phyloP scores from a whole-genome alignment of 805 yeast genomes.

The Yarrowia sp. region DNA sequence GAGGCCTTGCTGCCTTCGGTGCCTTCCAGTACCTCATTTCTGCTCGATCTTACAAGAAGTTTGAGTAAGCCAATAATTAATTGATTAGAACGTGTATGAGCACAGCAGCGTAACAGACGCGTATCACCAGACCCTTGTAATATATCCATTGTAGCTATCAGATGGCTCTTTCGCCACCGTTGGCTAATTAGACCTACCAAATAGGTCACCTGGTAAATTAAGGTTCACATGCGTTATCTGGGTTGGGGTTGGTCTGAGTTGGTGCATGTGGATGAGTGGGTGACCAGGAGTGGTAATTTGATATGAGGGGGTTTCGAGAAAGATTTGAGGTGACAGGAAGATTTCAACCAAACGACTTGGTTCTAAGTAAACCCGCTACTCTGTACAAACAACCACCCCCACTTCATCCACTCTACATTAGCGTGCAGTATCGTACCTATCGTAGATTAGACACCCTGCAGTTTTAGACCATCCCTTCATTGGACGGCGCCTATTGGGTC shows the following conservation, averaged over 20 bases:
- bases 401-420: neutral
- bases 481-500: neutral
- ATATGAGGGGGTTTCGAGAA: no score
- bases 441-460: constrained; percentile 7
- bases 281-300: no score
- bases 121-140: neutral
- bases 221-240: constrained; percentile 33
- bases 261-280: neutral
- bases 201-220: constrained; percentile 1
- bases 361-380: no score
- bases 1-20: constrained; percentile 38
- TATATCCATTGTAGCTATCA: no score
- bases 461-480: constrained; percentile 9
- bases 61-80: constrained; percentile 17
- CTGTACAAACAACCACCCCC: neutral
- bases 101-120: neutral
- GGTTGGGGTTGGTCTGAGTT: constrained; percentile 15
- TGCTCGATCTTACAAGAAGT: constrained; percentile 30
- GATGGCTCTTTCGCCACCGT: neutral
- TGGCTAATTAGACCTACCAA: constrained; percentile 6
- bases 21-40: constrained; percentile 38
- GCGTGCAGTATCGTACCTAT: neutral
- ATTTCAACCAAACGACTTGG: no score
- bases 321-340: no score
- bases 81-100: constrained; percentile 20